Base-by-base conservation (phyloP, 2,329 filamentous ascomycete species). In the Pseudogymnoascus sp. region DNA sequence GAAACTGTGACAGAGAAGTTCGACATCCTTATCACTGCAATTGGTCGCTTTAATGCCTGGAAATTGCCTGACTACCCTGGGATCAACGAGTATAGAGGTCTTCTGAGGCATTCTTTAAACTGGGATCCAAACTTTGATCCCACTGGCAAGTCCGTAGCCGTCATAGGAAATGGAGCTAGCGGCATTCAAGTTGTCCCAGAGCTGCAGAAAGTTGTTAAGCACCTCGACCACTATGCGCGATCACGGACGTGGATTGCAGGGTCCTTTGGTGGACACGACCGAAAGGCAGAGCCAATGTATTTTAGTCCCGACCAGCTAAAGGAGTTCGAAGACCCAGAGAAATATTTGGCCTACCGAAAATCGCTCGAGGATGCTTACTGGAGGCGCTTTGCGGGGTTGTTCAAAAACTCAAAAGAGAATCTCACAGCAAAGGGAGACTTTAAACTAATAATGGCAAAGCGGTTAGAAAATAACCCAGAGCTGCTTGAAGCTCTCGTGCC, bases 171-270 rank as follows among this genome's bases (percentile, higher is more conserved):
- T 62, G 84, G 84, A 1, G 83, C 84, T 4, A 83, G 80, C 5
- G 85, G 84, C 0, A 80, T 87, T 26, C 85, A 87, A 65, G 72
- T 83, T 0, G 78, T 81, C 0, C 75, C 83, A 0, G 82, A 82
- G 51, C 67, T 86, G 1, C 82, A 84, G 63, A 77, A 77, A 29
- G 69, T 69, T 0, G 81, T 81, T 1, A 69, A 67, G 0, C 81
- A 77, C 1, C 75, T 89, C 0, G 84, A 89, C 66, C 84, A 88
- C 72, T 89, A 88, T 67, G 84, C 81, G 1, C 78, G 87, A 8
- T 86, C 82, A 68, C 81, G 78, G 34, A 89, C 87, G 0, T 90
- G 87, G 87, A 84, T 90, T 29, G 84, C 86, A 0, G 79, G 83
- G 1, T 83, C 84, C 0, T 87, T 85, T 73, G 82, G 82, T 0